Evolutionary conservation across 2,329 filamentous ascomycete genomes (phyloP).

Genomic region (Purpureocillium takamizusanense): DNA sequence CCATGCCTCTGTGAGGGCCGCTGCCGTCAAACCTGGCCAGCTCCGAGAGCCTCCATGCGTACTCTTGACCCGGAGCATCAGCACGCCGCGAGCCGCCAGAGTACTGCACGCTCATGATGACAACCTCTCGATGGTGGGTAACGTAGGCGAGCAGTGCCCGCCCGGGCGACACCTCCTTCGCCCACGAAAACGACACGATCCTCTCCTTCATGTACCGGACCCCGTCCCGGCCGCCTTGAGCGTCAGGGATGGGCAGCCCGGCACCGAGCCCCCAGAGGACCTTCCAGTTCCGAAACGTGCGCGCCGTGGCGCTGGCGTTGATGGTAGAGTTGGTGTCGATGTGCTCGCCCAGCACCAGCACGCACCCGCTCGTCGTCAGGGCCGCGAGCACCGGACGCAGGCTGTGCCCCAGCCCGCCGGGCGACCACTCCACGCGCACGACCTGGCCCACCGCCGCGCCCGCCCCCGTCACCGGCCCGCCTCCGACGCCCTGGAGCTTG

Average conservation of each 20-base stretch:
- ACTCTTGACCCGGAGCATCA: conserved; percentile 14
- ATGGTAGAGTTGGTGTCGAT: conserved; percentile 18
- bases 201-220: conserved; percentile 31
- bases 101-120: conserved; percentile 39
- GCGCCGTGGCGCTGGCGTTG: conserved; percentile 21
- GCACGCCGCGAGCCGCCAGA: conserved; percentile 8
- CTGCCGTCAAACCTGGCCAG: conserved; percentile 36
- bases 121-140: conserved; percentile 40
- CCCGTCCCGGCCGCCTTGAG: conserved; percentile 16
- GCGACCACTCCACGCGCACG: conserved; percentile 47
- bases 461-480: conserved; percentile 34
- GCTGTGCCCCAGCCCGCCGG: conserved; percentile 45
- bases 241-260: conserved; percentile 37
- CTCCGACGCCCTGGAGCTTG: conserved; percentile 33
- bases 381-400: conserved; percentile 41
- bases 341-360: conserved; percentile 43
- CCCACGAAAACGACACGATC: conserved; percentile 46
- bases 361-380: conserved; percentile 38
- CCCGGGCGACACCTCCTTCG: conserved; percentile 29
- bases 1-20: conserved; percentile 31
- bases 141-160: conserved; percentile 40
- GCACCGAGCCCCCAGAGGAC: conserved; percentile 49
- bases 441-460: conserved; percentile 46
- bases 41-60: conserved; percentile 41
- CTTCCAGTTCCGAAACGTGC: conserved; percentile 39